phyloP scores from a whole-genome alignment of 306 rosid genomes.

The Rosa multiflora region DNA sequence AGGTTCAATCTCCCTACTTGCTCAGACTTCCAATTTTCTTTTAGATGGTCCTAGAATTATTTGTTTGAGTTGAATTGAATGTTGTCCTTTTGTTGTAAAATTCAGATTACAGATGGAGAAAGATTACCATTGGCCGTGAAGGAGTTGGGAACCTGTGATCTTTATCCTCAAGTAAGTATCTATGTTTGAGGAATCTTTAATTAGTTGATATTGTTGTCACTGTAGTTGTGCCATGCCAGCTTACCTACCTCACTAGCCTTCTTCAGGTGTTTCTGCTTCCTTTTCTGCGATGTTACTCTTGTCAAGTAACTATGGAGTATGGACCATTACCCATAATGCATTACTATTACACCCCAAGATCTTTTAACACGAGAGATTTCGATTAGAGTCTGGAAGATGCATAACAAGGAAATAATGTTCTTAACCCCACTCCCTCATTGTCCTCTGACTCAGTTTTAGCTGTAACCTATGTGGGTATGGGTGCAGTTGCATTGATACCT shows the following conservation, averaged over 20 bases:
- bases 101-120: slow-evolving; percentile 92
- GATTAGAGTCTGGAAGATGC: background rate
- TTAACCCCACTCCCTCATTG: background rate
- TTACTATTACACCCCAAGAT: background rate
- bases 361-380: background rate
- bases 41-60: background rate
- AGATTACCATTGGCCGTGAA: slow-evolving; percentile 88
- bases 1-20: slow-evolving; percentile 54
- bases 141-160: slow-evolving; percentile 98
- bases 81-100: slow-evolving; percentile 8
- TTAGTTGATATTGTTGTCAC: background rate
- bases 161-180: slow-evolving; percentile 83
- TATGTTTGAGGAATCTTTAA: slow-evolving; percentile 13
- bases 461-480: background rate
- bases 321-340: background rate
- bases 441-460: background rate
- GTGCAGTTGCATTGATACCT: background rate
- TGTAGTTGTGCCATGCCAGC: background rate
- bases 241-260: background rate
- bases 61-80: background rate
- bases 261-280: background rate
- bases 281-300: background rate
- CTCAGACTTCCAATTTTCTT: background rate
- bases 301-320: background rate
- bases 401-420: background rate